These are phyloP conservation scores for Mercurialis annua DNA, from an alignment of 345 rosid species.

Conservation along the genomic window DNA sequence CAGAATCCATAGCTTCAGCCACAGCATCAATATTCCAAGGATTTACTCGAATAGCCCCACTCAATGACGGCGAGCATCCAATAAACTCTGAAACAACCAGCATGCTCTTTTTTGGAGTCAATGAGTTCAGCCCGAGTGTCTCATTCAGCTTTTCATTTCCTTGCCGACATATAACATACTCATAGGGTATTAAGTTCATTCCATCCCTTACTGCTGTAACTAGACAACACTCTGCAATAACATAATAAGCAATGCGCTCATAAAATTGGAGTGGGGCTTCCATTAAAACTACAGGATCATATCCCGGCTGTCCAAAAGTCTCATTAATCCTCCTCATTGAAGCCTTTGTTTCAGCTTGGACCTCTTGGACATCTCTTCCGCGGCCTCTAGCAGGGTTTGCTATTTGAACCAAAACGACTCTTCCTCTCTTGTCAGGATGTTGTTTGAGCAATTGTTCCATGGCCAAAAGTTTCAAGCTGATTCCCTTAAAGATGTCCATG, in stretches of 20 bases:
- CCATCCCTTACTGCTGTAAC: conserved; percentile 97
- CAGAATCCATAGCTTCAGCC: conserved; percentile 85
- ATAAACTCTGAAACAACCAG: conserved; percentile 89
- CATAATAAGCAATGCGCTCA: conserved; percentile 88
- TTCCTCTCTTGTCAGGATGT: conserved; percentile 60
- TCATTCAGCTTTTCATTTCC: conserved; percentile 66
- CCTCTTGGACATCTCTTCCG: conserved; percentile 83
- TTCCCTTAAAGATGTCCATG: conserved; percentile 95
- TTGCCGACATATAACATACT: conserved; percentile 77
- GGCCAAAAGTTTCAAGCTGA: conserved; percentile 88
- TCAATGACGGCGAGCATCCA: conserved; percentile 88
- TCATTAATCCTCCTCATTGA: conserved; percentile 69
- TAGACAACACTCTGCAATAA: conserved; percentile 87
- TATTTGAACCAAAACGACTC: conserved; percentile 88
- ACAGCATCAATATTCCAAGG: conserved; percentile 94
- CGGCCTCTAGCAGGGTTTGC: conserved; percentile 96
- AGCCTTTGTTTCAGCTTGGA: conserved; percentile 67
- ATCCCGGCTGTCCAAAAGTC: conserved; percentile 72
- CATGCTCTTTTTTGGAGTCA: conserved; percentile 69
- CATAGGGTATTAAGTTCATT: conserved; percentile 95
- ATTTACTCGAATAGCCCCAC: conserved; percentile 89
- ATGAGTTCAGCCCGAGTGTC: conserved; percentile 45
- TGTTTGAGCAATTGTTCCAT: conserved; percentile 86
- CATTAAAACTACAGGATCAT: conserved; percentile 67
- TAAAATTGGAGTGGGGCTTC: conserved; percentile 73